These are phyloP conservation scores for Trichosanthes truncata DNA, from an alignment of 306 rosid species.

Conservation along the genomic window DNA sequence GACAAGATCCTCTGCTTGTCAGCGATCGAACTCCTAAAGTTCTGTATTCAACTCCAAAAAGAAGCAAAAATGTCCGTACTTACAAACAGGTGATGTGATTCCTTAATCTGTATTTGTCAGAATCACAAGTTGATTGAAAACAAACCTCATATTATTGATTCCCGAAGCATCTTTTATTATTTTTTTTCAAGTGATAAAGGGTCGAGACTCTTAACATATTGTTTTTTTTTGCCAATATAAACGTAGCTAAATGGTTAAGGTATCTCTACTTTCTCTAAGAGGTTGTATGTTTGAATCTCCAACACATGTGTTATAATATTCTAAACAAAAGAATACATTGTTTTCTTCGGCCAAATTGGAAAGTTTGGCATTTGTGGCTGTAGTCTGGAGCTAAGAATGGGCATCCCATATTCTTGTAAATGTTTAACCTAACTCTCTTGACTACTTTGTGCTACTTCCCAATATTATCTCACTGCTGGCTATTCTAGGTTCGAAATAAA, in stretches of 20 bases:
- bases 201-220: background rate
- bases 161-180: background rate
- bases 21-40: constrained; percentile 50
- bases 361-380: background rate
- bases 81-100: constrained; percentile 60
- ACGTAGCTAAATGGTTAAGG: background rate
- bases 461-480: background rate
- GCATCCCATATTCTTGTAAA: background rate
- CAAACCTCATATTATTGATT: background rate
- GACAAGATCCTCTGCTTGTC: constrained; percentile 59
- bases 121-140: constrained; percentile 2
- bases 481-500: background rate
- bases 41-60: constrained; percentile 62
- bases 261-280: background rate
- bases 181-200: background rate
- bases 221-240: background rate
- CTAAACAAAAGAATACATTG: background rate
- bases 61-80: constrained; percentile 37
- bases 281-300: background rate
- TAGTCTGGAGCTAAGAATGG: background rate
- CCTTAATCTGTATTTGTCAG: constrained; percentile 10
- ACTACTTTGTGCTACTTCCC: background rate
- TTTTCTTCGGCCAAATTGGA: background rate
- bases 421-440: background rate
- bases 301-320: background rate